Conservation (phyloP, 106 monocot species). For the Iris macrosiphon region DNA sequence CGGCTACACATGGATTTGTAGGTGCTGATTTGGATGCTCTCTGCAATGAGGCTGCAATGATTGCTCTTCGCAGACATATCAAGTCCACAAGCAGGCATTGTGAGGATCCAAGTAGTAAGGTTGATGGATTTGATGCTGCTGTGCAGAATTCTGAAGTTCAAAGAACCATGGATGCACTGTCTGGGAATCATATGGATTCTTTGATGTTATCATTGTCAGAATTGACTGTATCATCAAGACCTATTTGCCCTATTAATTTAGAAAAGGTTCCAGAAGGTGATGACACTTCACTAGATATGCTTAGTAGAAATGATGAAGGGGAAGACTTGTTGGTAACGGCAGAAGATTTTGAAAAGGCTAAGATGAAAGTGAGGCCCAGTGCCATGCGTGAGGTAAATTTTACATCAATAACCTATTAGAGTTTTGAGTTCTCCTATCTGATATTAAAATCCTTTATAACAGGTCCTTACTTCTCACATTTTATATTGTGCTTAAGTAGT, state of each 20-base stretch:
- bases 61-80: conserved; percentile 55
- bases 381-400: conserved; percentile 91
- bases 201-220: conserved; percentile 53
- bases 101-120: not conserved
- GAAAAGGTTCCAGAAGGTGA: conserved; percentile 5
- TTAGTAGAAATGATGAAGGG: not conserved
- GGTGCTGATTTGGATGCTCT: conserved; percentile 95
- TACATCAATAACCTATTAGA: not conserved
- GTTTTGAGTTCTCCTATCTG: not conserved
- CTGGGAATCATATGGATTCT: conserved; percentile 23
- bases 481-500: no score
- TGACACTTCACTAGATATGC: not conserved
- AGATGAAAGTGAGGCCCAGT: conserved; percentile 89
- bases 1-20: conserved; percentile 92
- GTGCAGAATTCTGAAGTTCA: not conserved
- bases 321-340: conserved; percentile 37
- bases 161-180: not conserved
- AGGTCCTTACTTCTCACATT: not conserved
- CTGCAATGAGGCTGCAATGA: conserved; percentile 90
- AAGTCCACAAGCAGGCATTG: conserved; percentile 13
- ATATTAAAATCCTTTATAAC: not conserved
- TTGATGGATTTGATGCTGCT: not conserved
- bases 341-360: conserved; percentile 85
- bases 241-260: conserved; percentile 5
- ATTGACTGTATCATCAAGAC: conserved; percentile 36